Evolutionary conservation across 208 protist genomes (phyloP), one percentile per base, ranked within the genome.

Genomic region (Naegleria gruberi): DNA sequence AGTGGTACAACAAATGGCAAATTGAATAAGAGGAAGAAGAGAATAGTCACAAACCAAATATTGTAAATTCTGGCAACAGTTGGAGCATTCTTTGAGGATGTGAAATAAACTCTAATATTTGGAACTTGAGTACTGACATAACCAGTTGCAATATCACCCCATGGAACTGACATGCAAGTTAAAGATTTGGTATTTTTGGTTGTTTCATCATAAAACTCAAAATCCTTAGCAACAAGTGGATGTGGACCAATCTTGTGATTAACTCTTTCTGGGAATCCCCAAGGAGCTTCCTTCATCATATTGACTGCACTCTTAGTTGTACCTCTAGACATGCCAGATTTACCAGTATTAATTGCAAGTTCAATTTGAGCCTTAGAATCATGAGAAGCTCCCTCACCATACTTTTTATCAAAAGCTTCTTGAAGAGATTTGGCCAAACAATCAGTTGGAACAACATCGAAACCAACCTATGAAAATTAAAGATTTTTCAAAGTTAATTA

Each of bases 381-480:
- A 55, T 46, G 12, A 23, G 77, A 4, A n/a, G 12, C 8, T 41
- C n/a, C 43, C 40, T 55, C 44, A 4, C 17, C 19, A 1, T 46
- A 46, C n/a, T 47, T 1, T 23, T 42, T 30, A 19, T 10, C 1
- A 40, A 42, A 86, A 8, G 10, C 82, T 46, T 86, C 42, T 42
- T 30, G 40, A 44, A 87, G 7, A 4, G 0, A 41, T 45, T 34
- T 34, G 43, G 82, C 42, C 0, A 87, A 23, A 51, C 82, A 87
- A 55, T 87, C 82, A 37, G 82, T 41, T 17, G 82, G 82, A 55
- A 87, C 82, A 51, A 87, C 82, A 51, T 87, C 82, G 26, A 87
- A 87, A 23, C 82, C 82, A 3, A 83, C 4, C n/a, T n/a, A n/a
- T n/a, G n/a, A n/a, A n/a, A n/a, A n/a, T n/a, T n/a, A n/a, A 51